Conservation (phyloP, 352 stramenopile species). For the Blastocystis sp. region DNA sequence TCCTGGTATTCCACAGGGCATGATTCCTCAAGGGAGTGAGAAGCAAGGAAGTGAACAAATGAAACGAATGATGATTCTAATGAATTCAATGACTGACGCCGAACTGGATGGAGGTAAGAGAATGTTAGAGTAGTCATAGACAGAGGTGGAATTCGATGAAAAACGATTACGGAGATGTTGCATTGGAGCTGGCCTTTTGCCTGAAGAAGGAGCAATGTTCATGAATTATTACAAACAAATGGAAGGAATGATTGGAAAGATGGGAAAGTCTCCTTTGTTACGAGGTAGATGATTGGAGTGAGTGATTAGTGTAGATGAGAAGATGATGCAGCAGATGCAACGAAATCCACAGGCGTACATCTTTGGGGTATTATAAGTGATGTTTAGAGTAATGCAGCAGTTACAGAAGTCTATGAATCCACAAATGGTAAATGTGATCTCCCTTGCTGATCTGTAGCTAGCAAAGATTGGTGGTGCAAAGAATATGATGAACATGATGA, state of each 20-base stretch:
- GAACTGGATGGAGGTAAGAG: conserved; percentile 87
- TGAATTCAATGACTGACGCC: conserved; percentile 96
- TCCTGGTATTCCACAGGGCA: conserved; percentile 75
- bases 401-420: conserved; percentile 88
- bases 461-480: conserved; percentile 84
- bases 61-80: conserved; percentile 96
- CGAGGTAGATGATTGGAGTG: conserved; percentile 70
- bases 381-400: conserved; percentile 85
- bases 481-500: conserved; percentile 75
- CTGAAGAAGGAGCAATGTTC: conserved; percentile 83
- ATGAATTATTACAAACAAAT: conserved; percentile 91
- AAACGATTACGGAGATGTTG: conserved; percentile 11
- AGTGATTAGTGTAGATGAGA: conserved; percentile 67
- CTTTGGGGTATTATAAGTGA: neutral
- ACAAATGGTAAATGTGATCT: conserved; percentile 85
- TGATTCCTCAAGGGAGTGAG: conserved; percentile 78
- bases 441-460: conserved; percentile 79
- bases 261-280: conserved; percentile 90
- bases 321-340: conserved; percentile 80
- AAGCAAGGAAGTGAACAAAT: conserved; percentile 86
- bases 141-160: conserved; percentile 49
- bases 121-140: conserved; percentile 70
- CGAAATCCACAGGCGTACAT: conserved; percentile 85
- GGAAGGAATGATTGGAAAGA: conserved; percentile 87
- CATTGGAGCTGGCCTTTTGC: conserved; percentile 40